Conservation (phyloP, 139 green algal species). For the Closterium sp. region DNA sequence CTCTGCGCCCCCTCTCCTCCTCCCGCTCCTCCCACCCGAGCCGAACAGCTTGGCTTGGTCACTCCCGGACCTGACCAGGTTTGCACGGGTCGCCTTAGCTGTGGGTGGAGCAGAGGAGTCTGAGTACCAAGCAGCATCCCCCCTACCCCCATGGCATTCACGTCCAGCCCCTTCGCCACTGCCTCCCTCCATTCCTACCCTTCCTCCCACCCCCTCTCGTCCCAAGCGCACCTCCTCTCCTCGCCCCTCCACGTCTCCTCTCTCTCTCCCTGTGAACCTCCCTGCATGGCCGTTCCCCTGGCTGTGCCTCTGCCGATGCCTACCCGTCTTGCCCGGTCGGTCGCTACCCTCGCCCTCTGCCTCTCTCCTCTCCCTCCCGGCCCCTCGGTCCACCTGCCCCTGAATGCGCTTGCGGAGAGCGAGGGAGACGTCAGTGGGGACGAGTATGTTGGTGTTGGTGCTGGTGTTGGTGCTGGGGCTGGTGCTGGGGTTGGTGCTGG, state of each 20-base stretch:
- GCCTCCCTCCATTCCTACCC: background rate
- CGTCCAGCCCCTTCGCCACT: background rate
- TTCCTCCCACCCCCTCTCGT: background rate
- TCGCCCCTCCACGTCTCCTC: slow-evolving; percentile 32
- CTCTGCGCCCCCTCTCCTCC: background rate
- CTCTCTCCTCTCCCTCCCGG: slow-evolving; percentile 23
- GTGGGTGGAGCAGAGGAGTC: background rate
- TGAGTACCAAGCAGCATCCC: background rate
- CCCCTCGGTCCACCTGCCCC: no score
- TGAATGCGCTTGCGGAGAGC: slow-evolving; percentile 45
- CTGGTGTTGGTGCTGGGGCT: background rate
- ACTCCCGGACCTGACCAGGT: background rate
- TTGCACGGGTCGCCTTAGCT: background rate
- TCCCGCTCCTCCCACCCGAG: background rate
- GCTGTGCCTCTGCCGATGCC: slow-evolving; percentile 12
- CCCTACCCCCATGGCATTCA: background rate
- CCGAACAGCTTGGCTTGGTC: background rate
- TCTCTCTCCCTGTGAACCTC: slow-evolving; percentile 30
- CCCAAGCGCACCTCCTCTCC: background rate
- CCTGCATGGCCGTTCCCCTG: background rate
- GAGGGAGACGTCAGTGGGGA: slow-evolving; percentile 37
- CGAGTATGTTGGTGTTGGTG: background rate
- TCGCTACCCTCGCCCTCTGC: slow-evolving; percentile 23
- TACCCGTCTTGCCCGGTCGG: slow-evolving; percentile 46
- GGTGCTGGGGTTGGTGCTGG: background rate